Base-by-base conservation (phyloP, 1,284 basidiomycete genomes). In the Pisolithus thermaeus region DNA sequence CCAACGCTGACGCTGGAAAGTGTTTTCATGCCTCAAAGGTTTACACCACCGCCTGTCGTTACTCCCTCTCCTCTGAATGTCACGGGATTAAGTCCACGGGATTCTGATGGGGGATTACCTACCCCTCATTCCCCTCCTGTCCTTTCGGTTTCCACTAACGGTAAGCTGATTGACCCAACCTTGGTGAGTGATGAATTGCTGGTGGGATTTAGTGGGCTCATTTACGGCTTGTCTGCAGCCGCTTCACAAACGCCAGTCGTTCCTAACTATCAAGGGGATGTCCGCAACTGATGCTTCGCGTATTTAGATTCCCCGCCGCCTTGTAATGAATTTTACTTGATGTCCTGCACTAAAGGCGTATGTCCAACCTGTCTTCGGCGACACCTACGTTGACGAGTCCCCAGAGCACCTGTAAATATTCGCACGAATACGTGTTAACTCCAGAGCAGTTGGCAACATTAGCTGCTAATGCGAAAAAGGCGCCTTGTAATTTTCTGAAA, bases 281-380 rank as follows among this genome's bases (percentile, higher is more conserved):
- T 32, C 43, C 3, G 7, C 47, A 49, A 53, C 50, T 63, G 40
- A 65, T 52, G 45, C 53, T 22, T 45, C 28, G 50, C 47, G 45
- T 30, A 41, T 52, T 47, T 53, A 68, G 59, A 66, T 53, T 61
- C 64, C 50, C 87, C 87, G 35, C 87, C 87, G 8, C 87, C 87
- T 16, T 90, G 87, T 72, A 90, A 90, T 59, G 83, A 90, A 69
- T 77, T 81, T 63, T 87, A 90, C 70, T 69, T 90, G 61, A 84
- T 88, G 80, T 77, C 73, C 40, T 90, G 87, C 67, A 84, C 83
- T 48, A 89, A 88, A 73, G 84, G 82, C 64, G 87, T 86, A 61
- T 64, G 78, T 69, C 2, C 16, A 27, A 4, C 43, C 28, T 20
- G 25, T 12, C 20, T 6, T 46, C 35, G 16, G 2, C 41, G n/a